A percentile compares a stretch with the other conserved stretches of the same genome.
Evolutionary conservation across 129 eudicot genomes (phyloP).

Genomic region (Helichrysum umbraculigerum): DNA sequence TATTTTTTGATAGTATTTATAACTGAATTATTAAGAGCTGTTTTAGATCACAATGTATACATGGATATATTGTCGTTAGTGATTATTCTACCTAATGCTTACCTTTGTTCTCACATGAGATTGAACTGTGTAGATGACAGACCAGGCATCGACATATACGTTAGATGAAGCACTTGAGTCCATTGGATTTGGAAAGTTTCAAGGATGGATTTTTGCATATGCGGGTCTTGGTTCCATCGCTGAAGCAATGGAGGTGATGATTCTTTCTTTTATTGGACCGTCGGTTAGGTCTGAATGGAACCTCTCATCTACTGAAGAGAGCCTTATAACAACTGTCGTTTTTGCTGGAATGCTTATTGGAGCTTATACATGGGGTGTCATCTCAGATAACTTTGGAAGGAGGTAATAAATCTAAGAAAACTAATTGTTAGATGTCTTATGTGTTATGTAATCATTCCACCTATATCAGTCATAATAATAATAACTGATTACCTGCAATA

Average conservation of each 20-base stretch:
- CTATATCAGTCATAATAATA: conserved; percentile 17
- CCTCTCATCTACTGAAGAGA: conserved; percentile 61
- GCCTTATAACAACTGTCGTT: conserved; percentile 71
- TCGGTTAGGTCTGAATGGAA: conserved; percentile 66
- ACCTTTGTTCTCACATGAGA: conserved; percentile 11
- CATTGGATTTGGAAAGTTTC: conserved; percentile 83
- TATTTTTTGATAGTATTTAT: not conserved
- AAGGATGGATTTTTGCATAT: conserved; percentile 54
- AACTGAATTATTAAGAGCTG: not conserved
- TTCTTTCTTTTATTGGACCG: conserved; percentile 72
- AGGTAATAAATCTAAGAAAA: conserved; percentile 34
- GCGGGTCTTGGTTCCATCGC: conserved; percentile 78
- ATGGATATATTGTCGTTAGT: not conserved
- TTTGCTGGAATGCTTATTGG: conserved; percentile 82
- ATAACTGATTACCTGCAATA: conserved; percentile 26
- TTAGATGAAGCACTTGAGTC: conserved; percentile 72
- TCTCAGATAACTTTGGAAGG: conserved; percentile 72
- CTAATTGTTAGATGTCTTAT: not conserved
- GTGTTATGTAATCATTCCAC: not conserved
- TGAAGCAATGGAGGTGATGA: conserved; percentile 87
- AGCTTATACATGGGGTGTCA: conserved; percentile 72
- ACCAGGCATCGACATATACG: conserved; percentile 44
- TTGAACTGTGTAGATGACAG: conserved; percentile 38
- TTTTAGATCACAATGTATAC: not conserved
- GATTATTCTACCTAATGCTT: conserved; percentile 7